phyloP scores from a whole-genome alignment of 208 protist genomes.

The Spongospora subterranea region DNA sequence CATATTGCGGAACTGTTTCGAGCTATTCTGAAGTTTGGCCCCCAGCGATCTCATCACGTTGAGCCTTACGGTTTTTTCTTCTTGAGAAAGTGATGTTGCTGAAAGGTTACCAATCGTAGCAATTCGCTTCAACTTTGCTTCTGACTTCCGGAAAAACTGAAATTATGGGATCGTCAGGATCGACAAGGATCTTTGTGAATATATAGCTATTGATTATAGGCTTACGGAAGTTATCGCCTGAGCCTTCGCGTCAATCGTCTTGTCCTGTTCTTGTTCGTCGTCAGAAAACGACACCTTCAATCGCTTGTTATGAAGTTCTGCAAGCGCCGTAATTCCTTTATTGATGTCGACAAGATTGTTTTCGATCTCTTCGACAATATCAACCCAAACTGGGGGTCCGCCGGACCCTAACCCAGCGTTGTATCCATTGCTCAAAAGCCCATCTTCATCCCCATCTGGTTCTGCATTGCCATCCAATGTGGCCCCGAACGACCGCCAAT shows the following conservation, averaged over 20 bases:
- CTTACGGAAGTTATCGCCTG: neutral
- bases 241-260: neutral
- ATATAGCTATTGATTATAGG: neutral
- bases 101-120: neutral
- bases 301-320: neutral
- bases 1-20: conserved; percentile 18
- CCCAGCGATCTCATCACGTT: conserved; percentile 43
- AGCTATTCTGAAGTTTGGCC: conserved; percentile 42
- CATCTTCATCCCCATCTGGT: neutral
- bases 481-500: conserved; percentile 4
- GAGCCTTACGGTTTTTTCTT: conserved; percentile 30
- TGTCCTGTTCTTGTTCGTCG: neutral
- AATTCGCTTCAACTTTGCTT: neutral
- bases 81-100: neutral
- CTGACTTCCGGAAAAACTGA: neutral
- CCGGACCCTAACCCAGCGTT: neutral
- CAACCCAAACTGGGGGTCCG: neutral
- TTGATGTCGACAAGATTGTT: neutral
- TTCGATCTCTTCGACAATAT: neutral
- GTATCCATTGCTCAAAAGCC: neutral
- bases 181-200: neutral
- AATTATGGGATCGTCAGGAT: neutral
- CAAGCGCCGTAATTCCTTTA: neutral
- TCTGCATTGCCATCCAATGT: neutral
- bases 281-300: neutral